These are phyloP conservation scores for Globisporangium megalacanthum DNA, from an alignment of 352 stramenopile genomes.

Conservation along the genomic window DNA sequence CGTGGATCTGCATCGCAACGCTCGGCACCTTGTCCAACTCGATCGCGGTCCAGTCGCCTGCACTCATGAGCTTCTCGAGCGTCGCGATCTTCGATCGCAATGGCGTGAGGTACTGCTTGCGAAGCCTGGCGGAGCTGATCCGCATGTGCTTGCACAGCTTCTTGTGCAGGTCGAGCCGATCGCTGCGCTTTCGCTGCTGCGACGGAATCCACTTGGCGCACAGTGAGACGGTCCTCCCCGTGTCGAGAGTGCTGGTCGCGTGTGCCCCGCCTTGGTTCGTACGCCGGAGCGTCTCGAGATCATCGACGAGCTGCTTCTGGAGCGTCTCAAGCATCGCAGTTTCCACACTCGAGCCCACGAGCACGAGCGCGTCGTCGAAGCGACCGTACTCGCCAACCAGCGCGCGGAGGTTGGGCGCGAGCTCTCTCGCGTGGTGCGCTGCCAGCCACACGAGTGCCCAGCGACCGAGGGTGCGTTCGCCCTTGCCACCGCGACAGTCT, in stretches of 20 bases:
- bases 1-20: conserved; percentile 37
- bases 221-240: conserved; percentile 18
- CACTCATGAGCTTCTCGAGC: conserved; percentile 38
- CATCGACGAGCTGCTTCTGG: conserved; percentile 22
- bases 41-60: conserved; percentile 35
- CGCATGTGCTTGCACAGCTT: conserved; percentile 42
- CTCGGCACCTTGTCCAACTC: conserved; percentile 32
- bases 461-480: conserved; percentile 31
- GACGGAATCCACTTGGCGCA: conserved; percentile 57
- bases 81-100: conserved; percentile 27
- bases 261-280: neutral
- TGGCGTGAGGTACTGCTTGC: conserved; percentile 40
- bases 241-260: neutral
- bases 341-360: conserved; percentile 36
- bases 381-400: conserved; percentile 34
- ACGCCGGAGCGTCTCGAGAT: conserved; percentile 16
- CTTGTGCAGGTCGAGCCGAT: conserved; percentile 29
- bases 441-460: conserved; percentile 29
- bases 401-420: conserved; percentile 41
- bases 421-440: conserved; percentile 17
- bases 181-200: conserved; percentile 36
- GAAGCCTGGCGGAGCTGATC: conserved; percentile 24
- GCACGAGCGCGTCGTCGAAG: conserved; percentile 35
- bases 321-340: conserved; percentile 28
- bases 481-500: conserved; percentile 41